Percentiles rank a stretch among this genome's conserved stretches.
Evolutionary conservation across 441 rosid genomes (phyloP).

Genomic region (Geranium incanum): DNA sequence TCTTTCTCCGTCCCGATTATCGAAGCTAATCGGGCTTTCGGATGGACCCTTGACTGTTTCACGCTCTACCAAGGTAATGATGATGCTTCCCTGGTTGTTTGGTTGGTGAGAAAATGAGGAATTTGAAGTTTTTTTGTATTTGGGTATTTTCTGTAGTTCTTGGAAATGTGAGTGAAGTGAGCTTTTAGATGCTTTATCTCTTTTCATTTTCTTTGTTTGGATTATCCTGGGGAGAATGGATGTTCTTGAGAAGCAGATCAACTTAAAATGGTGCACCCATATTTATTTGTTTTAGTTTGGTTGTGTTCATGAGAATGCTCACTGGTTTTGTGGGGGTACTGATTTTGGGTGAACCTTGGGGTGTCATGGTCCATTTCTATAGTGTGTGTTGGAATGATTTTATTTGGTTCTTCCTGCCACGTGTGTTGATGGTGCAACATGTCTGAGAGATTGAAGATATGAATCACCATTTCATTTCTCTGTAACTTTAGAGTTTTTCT

Average conservation of each 20-base stretch:
- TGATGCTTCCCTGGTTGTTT: neutral
- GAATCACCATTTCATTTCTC: neutral
- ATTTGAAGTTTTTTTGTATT: neutral
- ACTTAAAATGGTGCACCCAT: neutral
- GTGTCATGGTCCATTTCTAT: neutral
- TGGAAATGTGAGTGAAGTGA: slow-evolving; percentile 3
- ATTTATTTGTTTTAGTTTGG: neutral
- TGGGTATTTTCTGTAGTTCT: neutral
- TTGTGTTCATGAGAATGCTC: neutral
- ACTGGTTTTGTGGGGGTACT: neutral
- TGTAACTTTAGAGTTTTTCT: neutral
- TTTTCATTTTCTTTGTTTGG: neutral
- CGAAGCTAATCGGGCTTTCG: slow-evolving; percentile 5
- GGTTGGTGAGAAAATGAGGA: slow-evolving; percentile 2
- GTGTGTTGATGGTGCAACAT: neutral
- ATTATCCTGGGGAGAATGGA: neutral
- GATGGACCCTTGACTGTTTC: slow-evolving; percentile 1
- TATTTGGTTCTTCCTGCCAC: neutral
- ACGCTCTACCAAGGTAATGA: slow-evolving; percentile 3
- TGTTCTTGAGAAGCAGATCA: slow-evolving; percentile 5
- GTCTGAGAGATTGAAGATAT: neutral
- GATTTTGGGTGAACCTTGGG: neutral
- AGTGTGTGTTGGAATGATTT: neutral
- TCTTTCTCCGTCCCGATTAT: neutral
- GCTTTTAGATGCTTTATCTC: neutral